Percentiles rank a stretch among this genome's conserved stretches.
phyloP scores from a whole-genome alignment of 2,329 filamentous ascomycete species.

The Trichoderma sp. region DNA sequence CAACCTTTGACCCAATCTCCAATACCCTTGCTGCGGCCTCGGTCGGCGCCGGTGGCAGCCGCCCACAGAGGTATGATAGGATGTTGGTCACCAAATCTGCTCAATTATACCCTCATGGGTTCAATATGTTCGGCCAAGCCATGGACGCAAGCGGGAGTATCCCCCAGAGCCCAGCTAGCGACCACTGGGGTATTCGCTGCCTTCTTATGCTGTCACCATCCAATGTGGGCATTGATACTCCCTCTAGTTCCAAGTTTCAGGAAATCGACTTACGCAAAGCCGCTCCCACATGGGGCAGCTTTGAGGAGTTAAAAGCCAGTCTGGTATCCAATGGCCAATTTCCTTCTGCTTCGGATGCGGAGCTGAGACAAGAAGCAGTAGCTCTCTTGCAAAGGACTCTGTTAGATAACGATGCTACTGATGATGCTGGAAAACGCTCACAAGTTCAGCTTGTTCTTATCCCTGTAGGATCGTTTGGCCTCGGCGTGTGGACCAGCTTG shows the following conservation, averaged over 20 bases:
- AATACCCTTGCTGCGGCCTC: conserved; percentile 56
- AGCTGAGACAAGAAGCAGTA: conserved; percentile 44
- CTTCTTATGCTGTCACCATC: conserved; percentile 30
- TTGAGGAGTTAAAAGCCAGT: conserved; percentile 37
- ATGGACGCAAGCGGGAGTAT: conserved; percentile 1
- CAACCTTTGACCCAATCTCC: conserved; percentile 60
- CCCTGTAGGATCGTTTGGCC: conserved; percentile 64
- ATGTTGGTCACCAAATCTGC: conserved; percentile 53
- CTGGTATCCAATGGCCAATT: conserved; percentile 42
- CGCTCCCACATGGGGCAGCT: conserved; percentile 30
- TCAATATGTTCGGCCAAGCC: conserved; percentile 56
- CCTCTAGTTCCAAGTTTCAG: neutral
- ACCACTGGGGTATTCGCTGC: conserved; percentile 59
- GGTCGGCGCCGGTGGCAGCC: conserved; percentile 47
- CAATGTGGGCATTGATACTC: neutral
- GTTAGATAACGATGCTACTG: conserved; percentile 32
- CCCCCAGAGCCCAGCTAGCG: conserved; percentile 42
- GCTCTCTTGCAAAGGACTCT: conserved; percentile 44
- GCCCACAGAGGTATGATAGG: conserved; percentile 65
- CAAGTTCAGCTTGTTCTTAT: conserved; percentile 48
- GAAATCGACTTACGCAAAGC: conserved; percentile 34
- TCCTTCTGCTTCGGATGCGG: conserved; percentile 46
- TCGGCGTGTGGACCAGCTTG: conserved; percentile 58
- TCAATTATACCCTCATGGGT: conserved; percentile 35
- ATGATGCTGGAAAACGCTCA: conserved; percentile 21